Evolutionary conservation across 768 basidiomycete species (phyloP).

Genomic region (Suillus subalutaceus): DNA sequence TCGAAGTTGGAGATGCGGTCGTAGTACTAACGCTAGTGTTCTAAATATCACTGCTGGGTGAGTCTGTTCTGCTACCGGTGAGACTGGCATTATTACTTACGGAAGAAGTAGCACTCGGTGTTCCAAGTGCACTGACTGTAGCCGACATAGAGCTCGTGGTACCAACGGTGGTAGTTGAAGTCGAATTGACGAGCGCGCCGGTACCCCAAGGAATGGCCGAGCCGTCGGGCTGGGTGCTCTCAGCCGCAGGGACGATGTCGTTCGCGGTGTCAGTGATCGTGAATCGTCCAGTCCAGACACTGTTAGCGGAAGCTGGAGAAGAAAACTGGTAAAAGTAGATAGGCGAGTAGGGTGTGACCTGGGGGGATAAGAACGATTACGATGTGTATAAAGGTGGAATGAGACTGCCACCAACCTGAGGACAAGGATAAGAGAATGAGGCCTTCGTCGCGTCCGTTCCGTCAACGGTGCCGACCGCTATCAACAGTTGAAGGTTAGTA

Average conservation of each 20-base stretch:
- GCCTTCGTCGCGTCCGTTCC: conserved; percentile 54
- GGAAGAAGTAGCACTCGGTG: background rate
- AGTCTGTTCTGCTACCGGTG: conserved; percentile 7
- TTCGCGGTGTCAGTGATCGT: conserved; percentile 60
- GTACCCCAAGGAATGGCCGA: conserved; percentile 64
- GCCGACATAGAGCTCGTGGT: conserved; percentile 11
- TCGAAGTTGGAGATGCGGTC: background rate
- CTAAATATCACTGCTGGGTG: background rate
- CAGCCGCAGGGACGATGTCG: conserved; percentile 47
- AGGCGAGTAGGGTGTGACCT: conserved; percentile 65
- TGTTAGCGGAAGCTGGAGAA: conserved; percentile 39
- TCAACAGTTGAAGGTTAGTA: conserved; percentile 5
- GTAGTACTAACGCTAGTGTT: background rate
- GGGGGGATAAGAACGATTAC: conserved; percentile 4
- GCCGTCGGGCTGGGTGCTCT: conserved; percentile 56
- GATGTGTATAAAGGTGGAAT: conserved; percentile 5
- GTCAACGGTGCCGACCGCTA: conserved; percentile 69
- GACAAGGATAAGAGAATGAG: conserved; percentile 63
- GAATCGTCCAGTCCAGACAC: conserved; percentile 77
- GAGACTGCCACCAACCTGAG: conserved; percentile 47
- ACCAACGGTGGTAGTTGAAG: conserved; percentile 32
- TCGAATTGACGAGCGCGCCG: conserved; percentile 54
- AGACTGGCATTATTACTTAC: conserved; percentile 13
- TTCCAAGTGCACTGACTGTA: conserved; percentile 9
- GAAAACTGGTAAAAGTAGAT: conserved; percentile 87